These are phyloP conservation scores for Diplodia corticola DNA, from an alignment of 2,329 filamentous ascomycete species.

Conservation along the genomic window DNA sequence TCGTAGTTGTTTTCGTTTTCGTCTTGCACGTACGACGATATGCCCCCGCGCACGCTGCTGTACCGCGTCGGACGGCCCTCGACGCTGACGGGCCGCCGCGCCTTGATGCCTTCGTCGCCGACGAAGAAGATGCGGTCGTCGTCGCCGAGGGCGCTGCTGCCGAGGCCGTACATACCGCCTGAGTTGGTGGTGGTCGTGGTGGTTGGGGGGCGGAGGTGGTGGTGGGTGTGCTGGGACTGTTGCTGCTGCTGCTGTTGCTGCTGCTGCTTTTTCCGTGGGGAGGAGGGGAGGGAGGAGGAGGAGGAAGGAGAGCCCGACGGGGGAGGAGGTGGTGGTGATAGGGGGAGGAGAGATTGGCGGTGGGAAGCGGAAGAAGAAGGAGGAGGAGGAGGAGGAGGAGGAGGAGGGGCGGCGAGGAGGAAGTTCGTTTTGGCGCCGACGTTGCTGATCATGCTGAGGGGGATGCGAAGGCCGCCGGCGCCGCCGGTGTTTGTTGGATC, in stretches of 20 bases:
- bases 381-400: too few relatives aligned
- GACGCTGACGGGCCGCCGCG: conserved; percentile 12
- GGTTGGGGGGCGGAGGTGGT: too few relatives aligned
- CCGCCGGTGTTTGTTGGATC: background rate
- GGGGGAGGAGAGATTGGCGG: background rate
- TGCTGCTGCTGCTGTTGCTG: background rate
- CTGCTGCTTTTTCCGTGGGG: background rate
- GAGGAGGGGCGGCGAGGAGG: too few relatives aligned
- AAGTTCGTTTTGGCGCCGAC: background rate
- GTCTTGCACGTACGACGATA: background rate
- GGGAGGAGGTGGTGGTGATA: background rate
- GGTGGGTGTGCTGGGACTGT: too few relatives aligned
- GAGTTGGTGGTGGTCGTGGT: too few relatives aligned
- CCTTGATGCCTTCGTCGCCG: background rate
- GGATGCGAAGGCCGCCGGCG: background rate
- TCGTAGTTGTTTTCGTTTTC: background rate
- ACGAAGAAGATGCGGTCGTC: background rate
- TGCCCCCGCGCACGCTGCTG: conserved; percentile 3
- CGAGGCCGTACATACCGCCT: background rate
- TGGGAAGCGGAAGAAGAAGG: background rate
- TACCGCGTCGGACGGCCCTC: conserved; percentile 2
- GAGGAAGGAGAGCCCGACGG: background rate
- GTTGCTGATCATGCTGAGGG: conserved; percentile 14
- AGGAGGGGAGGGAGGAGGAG: background rate
- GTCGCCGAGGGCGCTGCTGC: background rate